Percentiles rank a stretch among this genome's conserved stretches.
These are phyloP conservation scores for Delonix regia DNA, from an alignment of 306 rosid species.

Conservation along the genomic window DNA sequence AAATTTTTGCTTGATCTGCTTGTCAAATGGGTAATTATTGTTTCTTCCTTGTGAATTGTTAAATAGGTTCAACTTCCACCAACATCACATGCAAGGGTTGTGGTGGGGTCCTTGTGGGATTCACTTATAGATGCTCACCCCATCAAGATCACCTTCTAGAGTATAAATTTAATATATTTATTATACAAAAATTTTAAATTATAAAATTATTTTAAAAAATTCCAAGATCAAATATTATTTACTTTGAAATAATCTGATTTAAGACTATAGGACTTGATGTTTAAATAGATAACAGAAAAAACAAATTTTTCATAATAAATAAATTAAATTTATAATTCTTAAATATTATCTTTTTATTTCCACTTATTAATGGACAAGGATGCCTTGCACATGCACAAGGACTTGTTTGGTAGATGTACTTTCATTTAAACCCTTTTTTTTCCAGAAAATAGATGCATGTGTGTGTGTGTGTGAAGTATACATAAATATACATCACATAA, in stretches of 20 bases:
- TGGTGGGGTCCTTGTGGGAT: slow-evolving; percentile 39
- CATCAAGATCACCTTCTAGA: slow-evolving; percentile 41
- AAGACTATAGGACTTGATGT: no score
- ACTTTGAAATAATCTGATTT: no score
- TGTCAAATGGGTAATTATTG: slow-evolving; percentile 18
- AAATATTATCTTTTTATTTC: no score
- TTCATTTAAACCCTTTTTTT: slow-evolving; percentile 13
- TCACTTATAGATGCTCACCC: slow-evolving; percentile 41
- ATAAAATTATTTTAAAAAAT: no score
- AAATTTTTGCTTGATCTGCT: not conserved
- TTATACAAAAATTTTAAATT: no score
- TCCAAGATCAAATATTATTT: no score
- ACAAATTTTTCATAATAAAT: no score
- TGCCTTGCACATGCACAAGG: slow-evolving; percentile 32
- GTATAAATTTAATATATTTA: no score
- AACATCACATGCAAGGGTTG: slow-evolving; percentile 48
- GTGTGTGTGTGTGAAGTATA: slow-evolving; percentile 2
- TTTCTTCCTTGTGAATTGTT: slow-evolving; percentile 9
- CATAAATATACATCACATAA: slow-evolving; percentile 36
- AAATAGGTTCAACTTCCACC: slow-evolving; percentile 42
- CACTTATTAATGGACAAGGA: slow-evolving; percentile 38
- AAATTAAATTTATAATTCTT: no score
- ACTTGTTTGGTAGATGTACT: slow-evolving; percentile 46
- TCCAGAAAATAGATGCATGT: not conserved
- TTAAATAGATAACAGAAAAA: no score